Conservation (phyloP, 306 rosid species). For the Cajanus cajan region DNA sequence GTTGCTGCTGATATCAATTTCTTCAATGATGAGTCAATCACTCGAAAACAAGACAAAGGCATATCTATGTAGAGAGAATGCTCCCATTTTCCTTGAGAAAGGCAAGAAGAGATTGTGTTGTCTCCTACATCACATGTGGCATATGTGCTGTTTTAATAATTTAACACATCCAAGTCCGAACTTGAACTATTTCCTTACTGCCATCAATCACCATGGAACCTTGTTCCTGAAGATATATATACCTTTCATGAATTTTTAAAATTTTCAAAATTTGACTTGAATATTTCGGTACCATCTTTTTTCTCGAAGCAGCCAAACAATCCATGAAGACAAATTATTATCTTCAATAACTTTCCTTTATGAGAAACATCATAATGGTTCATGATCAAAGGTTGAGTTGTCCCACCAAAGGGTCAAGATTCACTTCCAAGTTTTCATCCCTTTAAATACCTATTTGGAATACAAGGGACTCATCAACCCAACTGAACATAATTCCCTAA, state of each 20-base stretch:
- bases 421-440: background rate
- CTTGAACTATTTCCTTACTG: no score
- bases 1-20: slow-evolving; percentile 15
- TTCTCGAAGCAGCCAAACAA: slow-evolving; percentile 31
- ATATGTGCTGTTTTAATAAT: background rate
- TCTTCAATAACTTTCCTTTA: slow-evolving; percentile 14
- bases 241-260: background rate
- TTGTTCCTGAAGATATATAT: no score
- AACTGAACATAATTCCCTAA: background rate
- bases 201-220: no score
- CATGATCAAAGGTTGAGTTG: slow-evolving; percentile 30
- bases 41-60: background rate
- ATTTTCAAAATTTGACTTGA: slow-evolving; percentile 5
- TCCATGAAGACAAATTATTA: slow-evolving; percentile 22
- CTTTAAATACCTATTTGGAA: slow-evolving; percentile 21
- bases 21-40: background rate
- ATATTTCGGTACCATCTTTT: slow-evolving; percentile 6
- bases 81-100: background rate
- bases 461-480: slow-evolving; percentile 1
- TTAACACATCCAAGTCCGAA: background rate
- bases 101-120: no score
- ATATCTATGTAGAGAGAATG: background rate
- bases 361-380: background rate
- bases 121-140: background rate
- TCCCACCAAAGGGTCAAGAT: slow-evolving; percentile 9